Evolutionary conservation across 257 asterid genomes (phyloP).

Genomic region (Solanum etuberosum): DNA sequence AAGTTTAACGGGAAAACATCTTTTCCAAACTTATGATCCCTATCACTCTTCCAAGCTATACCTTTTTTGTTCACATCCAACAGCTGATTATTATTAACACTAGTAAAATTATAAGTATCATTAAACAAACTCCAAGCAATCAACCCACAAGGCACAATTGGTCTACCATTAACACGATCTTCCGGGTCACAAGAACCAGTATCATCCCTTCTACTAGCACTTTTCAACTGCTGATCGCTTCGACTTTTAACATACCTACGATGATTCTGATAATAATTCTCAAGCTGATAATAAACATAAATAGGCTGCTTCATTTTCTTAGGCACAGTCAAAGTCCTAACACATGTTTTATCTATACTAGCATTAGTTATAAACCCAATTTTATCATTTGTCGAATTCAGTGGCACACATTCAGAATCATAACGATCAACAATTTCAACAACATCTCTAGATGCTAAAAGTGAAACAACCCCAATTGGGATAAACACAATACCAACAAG

Average conservation of each 20-base stretch:
- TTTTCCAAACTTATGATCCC: slow-evolving; percentile 80
- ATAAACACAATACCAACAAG: slow-evolving; percentile 67
- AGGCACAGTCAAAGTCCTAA: slow-evolving; percentile 24
- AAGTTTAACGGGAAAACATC: slow-evolving; percentile 71
- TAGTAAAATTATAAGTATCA: slow-evolving; percentile 62
- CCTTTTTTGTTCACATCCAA: slow-evolving; percentile 51
- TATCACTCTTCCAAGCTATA: slow-evolving; percentile 94
- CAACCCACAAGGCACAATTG: slow-evolving; percentile 97
- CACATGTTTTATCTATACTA: slow-evolving; percentile 27
- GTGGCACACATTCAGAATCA: slow-evolving; percentile 39
- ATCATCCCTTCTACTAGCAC: slow-evolving; percentile 11
- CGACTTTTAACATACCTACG: slow-evolving; percentile 97
- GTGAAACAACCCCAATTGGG: slow-evolving; percentile 84
- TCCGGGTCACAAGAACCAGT: slow-evolving; percentile 72
- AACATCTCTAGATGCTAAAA: slow-evolving; percentile 56
- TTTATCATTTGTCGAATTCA: slow-evolving; percentile 15
- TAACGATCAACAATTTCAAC: slow-evolving; percentile 53
- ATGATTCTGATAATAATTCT: slow-evolving; percentile 54
- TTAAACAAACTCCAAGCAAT: slow-evolving; percentile 97
- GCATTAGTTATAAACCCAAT: slow-evolving; percentile 18
- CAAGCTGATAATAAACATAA: slow-evolving; percentile 54
- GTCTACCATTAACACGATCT: slow-evolving; percentile 24
- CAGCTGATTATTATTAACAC: slow-evolving; percentile 7
- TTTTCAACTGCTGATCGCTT: slow-evolving; percentile 83
- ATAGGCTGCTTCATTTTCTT: slow-evolving; percentile 42